Evolutionary conservation across 192 early-diverging fungal genomes (phyloP), one percentile per base, ranked within the genome.

Genomic region (Kappamyces sp.): DNA sequence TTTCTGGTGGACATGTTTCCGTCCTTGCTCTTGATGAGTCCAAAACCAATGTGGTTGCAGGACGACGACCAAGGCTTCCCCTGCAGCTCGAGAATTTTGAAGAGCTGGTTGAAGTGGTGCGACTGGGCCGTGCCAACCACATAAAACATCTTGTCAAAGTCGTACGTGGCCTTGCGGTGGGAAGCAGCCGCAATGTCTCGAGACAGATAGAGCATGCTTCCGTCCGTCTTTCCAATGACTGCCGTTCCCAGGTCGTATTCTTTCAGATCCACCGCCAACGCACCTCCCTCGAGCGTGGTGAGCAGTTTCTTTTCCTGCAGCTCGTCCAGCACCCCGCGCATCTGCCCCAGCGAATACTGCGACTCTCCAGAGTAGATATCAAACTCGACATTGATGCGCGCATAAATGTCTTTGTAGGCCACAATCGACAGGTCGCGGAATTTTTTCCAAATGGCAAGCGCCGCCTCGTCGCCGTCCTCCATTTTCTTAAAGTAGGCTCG

Each of bases 321-420:
- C 68, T 88, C 78, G 42, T 83, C 58, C 29, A 81, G 68, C 81
- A 83, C 53, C 83, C 86, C 39, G 68, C 73, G 45, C 81, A 91
- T 87, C 52, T 82, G 81, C 7, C 84, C 68, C 49, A 78, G 79
- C 6, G 63, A 60, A 53, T 93, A 90, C 73, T 94, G 87, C 5
- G 92, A 93, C 74, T 98, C 94, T 48, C 94, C 93, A 45, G 91
- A 95, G 69, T 91, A 95, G 42, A 94, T 75, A 70, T 96, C 93
- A 64, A 96, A 96, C n/a, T 82, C 53, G 62, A 96, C 84, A 65
- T 90, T 89, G 58, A 98, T 79, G 59, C 93, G 90, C 14, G 77
- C 80, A 62, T 98, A 98, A 4, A 84, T 91, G 5, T 90, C 83
- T 68, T 87, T 83, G 83, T 96, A 98, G 70, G 91, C 92, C 69